These are phyloP conservation scores for Backusella circina DNA, from an alignment of 192 early-diverging fungal genomes.

Conservation along the genomic window DNA sequence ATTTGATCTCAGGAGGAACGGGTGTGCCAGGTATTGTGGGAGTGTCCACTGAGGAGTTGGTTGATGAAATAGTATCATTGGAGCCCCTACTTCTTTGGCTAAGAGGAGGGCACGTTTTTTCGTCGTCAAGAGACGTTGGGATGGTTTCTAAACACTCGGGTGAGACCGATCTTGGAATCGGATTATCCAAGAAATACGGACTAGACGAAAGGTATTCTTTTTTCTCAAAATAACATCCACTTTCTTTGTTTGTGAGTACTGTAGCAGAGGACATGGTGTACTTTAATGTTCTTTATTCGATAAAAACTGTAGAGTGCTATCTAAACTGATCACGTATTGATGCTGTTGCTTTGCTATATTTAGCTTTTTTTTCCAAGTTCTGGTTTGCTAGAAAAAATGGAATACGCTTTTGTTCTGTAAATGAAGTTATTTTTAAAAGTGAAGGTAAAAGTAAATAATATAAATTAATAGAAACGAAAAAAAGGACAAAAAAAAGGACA, in stretches of 20 bases:
- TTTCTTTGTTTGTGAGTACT: neutral
- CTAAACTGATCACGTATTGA: neutral
- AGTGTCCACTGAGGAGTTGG: neutral
- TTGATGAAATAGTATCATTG: conserved; percentile 5
- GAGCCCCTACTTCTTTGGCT: conserved; percentile 2
- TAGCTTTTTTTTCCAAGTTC: neutral
- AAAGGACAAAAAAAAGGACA: neutral
- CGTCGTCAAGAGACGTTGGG: neutral
- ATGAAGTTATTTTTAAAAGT: neutral
- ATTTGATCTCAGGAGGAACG: neutral
- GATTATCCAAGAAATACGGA: neutral
- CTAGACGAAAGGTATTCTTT: neutral
- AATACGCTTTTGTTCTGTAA: neutral
- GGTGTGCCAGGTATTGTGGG: conserved; percentile 4
- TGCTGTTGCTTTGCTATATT: neutral
- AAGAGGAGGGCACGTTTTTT: neutral
- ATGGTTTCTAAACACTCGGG: neutral
- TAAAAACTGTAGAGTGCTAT: neutral
- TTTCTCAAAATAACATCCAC: neutral
- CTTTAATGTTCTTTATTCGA: neutral
- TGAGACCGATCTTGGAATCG: conserved; percentile 9
- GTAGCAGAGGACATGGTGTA: neutral
- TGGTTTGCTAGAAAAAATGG: neutral
- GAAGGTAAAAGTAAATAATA: neutral
- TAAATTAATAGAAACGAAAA: neutral